Evolutionary conservation across 208 protist genomes (phyloP), one percentile per base, ranked within the genome.

Genomic region (Spongospora subterranea): DNA sequence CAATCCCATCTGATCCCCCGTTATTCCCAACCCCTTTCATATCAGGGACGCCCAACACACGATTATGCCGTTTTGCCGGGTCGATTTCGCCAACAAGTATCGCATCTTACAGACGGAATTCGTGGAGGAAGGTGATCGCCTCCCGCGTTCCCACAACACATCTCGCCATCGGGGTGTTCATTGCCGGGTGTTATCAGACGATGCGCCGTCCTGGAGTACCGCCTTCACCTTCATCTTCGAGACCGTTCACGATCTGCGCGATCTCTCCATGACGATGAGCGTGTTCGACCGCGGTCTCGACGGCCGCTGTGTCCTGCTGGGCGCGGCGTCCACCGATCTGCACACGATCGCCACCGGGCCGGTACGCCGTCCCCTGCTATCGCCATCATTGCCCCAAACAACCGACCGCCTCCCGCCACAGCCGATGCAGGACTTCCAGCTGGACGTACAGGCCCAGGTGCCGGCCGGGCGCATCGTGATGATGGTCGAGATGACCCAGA

Each of bases 361-460:
- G 17, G 71, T 82, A 82, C 24, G 6, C 24, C 6, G n/a, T 39
- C 71, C 6, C 6, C 35, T 43, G n/a, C 71, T 45, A 35, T 40
- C 6, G 71, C 6, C 35, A n/a, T 82, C 71, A n/a, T n/a, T n/a
- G n/a, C n/a, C n/a, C n/a, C n/a, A n/a, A n/a, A n/a, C n/a, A n/a
- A n/a, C n/a, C n/a, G n/a, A n/a, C n/a, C n/a, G n/a, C n/a, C n/a
- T n/a, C n/a, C n/a, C n/a, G n/a, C n/a, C n/a, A n/a, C n/a, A n/a
- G n/a, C n/a, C n/a, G n/a, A n/a, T n/a, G n/a, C 71, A 82, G n/a
- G 71, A 82, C 71, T 39, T 82, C n/a, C 71, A 82, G 71, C 71
- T 82, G 71, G 40, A 45, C 17, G 35, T 6, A 43, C 35, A 82
- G 11, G 71, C 71, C 17, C 11, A n/a, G 35, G 6, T n/a, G 40